Percentiles rank a stretch among this genome's conserved stretches.
These are phyloP conservation scores for Solanum chilense DNA, from an alignment of 257 asterid species.

Conservation along the genomic window DNA sequence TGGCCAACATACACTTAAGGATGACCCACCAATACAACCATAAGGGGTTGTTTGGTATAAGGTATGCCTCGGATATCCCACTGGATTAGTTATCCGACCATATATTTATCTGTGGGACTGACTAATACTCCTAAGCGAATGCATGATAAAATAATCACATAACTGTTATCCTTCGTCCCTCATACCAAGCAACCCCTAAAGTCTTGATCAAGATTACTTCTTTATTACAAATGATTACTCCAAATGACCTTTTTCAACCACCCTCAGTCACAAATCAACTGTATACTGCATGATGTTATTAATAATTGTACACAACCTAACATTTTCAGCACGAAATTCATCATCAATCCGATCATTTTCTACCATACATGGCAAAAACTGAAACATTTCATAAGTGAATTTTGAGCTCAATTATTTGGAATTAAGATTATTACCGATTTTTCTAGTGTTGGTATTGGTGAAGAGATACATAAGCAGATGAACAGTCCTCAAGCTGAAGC, in stretches of 20 bases:
- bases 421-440: constrained; percentile 46
- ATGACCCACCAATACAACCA: neutral
- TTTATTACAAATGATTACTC: neutral
- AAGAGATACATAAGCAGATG: constrained; percentile 83
- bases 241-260: neutral
- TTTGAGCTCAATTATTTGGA: neutral
- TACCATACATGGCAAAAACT: neutral
- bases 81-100: too few species aligned
- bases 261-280: neutral
- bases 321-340: neutral
- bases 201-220: neutral
- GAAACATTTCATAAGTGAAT: neutral
- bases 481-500: constrained; percentile 83
- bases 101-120: neutral
- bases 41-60: neutral
- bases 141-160: neutral
- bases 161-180: neutral
- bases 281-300: neutral
- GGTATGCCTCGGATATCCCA: neutral
- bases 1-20: neutral
- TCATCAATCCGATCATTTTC: neutral
- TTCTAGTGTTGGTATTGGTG: constrained; percentile 68
- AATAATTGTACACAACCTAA: neutral
- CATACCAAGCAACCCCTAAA: neutral
- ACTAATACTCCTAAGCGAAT: neutral